These are phyloP conservation scores for Teunomyces barrocoloradensis DNA, from an alignment of 805 yeast genomes.

Conservation along the genomic window DNA sequence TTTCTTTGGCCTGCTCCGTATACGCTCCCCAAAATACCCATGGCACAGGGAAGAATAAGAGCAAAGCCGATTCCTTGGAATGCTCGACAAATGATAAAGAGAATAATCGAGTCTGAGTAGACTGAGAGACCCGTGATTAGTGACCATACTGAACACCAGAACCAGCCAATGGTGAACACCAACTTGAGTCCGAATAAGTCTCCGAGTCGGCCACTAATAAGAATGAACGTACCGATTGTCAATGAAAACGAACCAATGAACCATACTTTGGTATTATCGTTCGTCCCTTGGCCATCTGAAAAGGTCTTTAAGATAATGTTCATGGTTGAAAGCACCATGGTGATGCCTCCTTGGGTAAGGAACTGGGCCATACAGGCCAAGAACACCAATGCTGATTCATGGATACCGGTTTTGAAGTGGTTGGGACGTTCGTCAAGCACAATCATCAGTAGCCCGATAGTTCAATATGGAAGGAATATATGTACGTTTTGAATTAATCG, in stretches of 20 bases:
- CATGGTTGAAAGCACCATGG: conserved; percentile 40
- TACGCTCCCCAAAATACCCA: conserved; percentile 52
- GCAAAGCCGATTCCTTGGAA: conserved; percentile 68
- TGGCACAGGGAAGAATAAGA: conserved; percentile 54
- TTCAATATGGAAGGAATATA: not conserved
- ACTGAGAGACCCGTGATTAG: conserved; percentile 57
- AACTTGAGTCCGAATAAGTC: conserved; percentile 65
- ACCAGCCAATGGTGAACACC: conserved; percentile 54
- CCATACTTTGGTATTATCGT: conserved; percentile 37
- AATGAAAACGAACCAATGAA: conserved; percentile 69
- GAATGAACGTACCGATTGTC: conserved; percentile 69
- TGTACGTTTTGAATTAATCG: not conserved
- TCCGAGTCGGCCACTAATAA: conserved; percentile 68
- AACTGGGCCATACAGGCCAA: conserved; percentile 33
- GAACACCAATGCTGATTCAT: conserved; percentile 23
- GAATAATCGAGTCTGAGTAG: conserved; percentile 47
- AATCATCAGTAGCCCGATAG: not conserved
- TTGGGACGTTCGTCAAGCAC: conserved; percentile 11
- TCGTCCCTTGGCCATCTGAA: conserved; percentile 4
- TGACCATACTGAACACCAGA: conserved; percentile 56
- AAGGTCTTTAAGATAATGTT: conserved; percentile 31
- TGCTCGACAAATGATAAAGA: conserved; percentile 47
- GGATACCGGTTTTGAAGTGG: conserved; percentile 18
- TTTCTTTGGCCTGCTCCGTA: conserved; percentile 46
- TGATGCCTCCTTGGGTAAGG: conserved; percentile 35